Evolutionary conservation across 768 basidiomycete species (phyloP).

Genomic region (Tylopilus plumbeoviolaceoides): DNA sequence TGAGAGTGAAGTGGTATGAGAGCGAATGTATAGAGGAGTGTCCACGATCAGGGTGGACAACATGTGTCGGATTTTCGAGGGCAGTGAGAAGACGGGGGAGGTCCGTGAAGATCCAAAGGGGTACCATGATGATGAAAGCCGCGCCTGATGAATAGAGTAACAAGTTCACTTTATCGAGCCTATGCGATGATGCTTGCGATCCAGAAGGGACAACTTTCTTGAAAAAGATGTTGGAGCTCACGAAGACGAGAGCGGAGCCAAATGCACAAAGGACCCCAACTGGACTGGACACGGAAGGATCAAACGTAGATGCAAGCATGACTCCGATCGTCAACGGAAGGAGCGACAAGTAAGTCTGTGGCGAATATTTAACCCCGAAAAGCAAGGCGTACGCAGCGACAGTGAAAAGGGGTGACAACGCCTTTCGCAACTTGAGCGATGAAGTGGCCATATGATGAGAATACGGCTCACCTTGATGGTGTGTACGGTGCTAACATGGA

Average conservation of each 20-base stretch:
- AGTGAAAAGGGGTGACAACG: conserved; percentile 94
- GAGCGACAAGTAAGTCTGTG: conserved; percentile 87
- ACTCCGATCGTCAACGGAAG: conserved; percentile 95
- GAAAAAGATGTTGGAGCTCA: conserved; percentile 98
- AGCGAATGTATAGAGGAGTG: conserved; percentile 59
- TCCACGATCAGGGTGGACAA: conserved; percentile 44
- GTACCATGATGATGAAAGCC: conserved; percentile 95
- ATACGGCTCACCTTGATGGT: conserved; percentile 82
- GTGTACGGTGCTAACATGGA: conserved; percentile 96
- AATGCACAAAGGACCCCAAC: conserved; percentile 93
- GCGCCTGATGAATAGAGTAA: conserved; percentile 90
- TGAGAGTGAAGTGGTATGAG: conserved; percentile 81
- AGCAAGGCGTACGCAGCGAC: conserved; percentile 92
- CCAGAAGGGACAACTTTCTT: conserved; percentile 90
- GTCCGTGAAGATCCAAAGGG: conserved; percentile 91
- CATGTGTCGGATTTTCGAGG: conserved; percentile 37
- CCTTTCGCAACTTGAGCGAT: conserved; percentile 45
- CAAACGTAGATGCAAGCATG: conserved; percentile 95
- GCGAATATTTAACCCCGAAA: conserved; percentile 91
- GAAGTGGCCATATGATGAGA: neutral
- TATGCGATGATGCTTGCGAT: conserved; percentile 54
- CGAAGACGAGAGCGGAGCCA: conserved; percentile 94
- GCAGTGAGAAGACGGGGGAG: conserved; percentile 59
- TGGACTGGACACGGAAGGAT: conserved; percentile 81
- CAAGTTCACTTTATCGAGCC: conserved; percentile 96